Evolutionary conservation across 2,329 filamentous ascomycete species (phyloP), one percentile per base, ranked within the genome.

Genomic region (Colletotrichum tropicicola): DNA sequence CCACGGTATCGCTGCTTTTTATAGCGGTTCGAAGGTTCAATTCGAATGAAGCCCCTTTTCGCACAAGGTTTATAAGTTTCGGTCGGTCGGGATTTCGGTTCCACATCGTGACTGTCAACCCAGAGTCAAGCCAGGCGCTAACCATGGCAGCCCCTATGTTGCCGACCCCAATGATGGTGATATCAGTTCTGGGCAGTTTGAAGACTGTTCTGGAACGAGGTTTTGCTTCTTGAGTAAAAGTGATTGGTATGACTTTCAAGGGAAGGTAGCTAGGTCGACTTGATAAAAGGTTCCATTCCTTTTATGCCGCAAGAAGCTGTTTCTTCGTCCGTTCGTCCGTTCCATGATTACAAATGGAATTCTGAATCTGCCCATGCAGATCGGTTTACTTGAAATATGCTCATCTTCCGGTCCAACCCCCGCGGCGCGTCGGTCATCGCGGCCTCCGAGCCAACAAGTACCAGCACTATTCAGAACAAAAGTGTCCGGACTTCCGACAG

Each of bases 1-100:
- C 44, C 60, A 72, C 49, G 37, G 58, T 54, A n/a, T 58, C 30
- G 65, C 59, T 68, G n/a, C 43, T 25, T 15, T 35, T n/a, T 7
- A 73, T 32, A 27, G 72, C 70, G 5, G 45, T 15, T 3, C 25
- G 21, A 19, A 72, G 6, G 17, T 66, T 56, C 10, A 65, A 39
- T 25, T 68, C 62, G 39, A 70, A 5, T 15, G 21, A 19, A 12
- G 53, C 59, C 15, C 59, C 53, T 23, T 19, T 54, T 9, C 45
- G n/a, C 3, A 51, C 44, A 9, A 44, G 23, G 1, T 25, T 15
- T 21, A 30, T 45, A 13, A 63, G 28, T 25, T 49, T 35, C 4
- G 59, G 53, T 15, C 53, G 52, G 19, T 45, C 28, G 10, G 41
- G 25, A 30, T 28, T 63, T 28, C 53, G 41, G 35, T 63, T 63